Base-by-base conservation (phyloP, 345 rosid genomes). In the Sapria himalayana region DNA sequence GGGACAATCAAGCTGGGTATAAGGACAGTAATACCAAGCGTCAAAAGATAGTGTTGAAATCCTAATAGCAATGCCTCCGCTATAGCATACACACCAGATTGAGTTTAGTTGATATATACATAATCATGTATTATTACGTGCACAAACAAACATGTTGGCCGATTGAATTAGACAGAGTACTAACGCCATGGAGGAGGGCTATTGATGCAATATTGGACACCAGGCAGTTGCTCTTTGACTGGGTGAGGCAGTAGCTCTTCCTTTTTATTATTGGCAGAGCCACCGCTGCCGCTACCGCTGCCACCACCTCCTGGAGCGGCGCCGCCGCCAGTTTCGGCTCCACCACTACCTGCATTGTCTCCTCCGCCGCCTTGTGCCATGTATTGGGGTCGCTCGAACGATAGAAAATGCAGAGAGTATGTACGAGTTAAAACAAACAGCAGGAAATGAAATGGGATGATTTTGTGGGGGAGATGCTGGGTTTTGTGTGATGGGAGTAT, bases 121-220 rank as follows among this genome's bases (percentile, higher is more conserved):
- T 15, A 14, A 50, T 9, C 20, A 33, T 3, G 8, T 3, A 22
- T 2, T 20, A n/a, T 45, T 3, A 34, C 4, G 17, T 6, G 4
- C 1, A 5, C 3, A 22, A 31, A 2, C 22, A 10, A 25, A 13
- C 19, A 4, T 12, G 14, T 35, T 35, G 2, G 4, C 9, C 14
- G 39, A 34, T 4, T 20, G 40, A 13, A 23, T 9, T 17, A 16
- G 15, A 41, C 25, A 29, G 54, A 23, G 42, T 21, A 24, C 70
- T 6, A 22, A 78, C 92, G 45, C 84, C 92, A 74, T 47, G 81
- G 76, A 58, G 81, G 81, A 50, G 80, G 80, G 39, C 91, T 74
- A 29, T 78, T 78, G 15, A 78, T 56, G 40, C 77, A 74, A 22
- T 64, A 78, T 19, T 74, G 72, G 41, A 74, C 43, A 34, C 80